These are phyloP conservation scores for Monosporascus sp. DNA, from an alignment of 2,329 filamentous ascomycete species.

Conservation along the genomic window DNA sequence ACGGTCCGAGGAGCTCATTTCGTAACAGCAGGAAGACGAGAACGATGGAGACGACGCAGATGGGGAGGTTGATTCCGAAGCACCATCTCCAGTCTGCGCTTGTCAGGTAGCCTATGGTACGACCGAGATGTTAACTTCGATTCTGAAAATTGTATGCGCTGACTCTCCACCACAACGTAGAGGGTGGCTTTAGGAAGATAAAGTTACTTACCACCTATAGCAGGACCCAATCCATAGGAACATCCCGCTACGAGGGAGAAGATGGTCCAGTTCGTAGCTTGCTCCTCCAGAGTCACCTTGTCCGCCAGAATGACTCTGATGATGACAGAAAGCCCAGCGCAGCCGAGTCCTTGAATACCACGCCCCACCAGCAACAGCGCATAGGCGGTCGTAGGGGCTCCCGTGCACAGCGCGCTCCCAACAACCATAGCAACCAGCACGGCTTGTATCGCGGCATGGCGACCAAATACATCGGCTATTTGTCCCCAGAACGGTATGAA, in stretches of 20 bases:
- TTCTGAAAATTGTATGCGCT: no score
- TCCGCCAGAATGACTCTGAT: slow-evolving; percentile 61
- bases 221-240: slow-evolving; percentile 56
- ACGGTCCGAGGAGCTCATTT: slow-evolving; percentile 51
- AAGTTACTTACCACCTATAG: slow-evolving; percentile 39
- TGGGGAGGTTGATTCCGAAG: slow-evolving; percentile 59
- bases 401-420: slow-evolving; percentile 58
- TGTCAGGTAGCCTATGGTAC: slow-evolving; percentile 41
- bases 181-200: no score
- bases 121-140: no score
- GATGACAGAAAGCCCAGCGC: slow-evolving; percentile 56
- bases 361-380: slow-evolving; percentile 57
- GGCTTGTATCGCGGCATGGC: slow-evolving; percentile 52
- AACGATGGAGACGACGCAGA: slow-evolving; percentile 46
- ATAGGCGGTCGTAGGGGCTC: slow-evolving; percentile 48
- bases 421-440: slow-evolving; percentile 53
- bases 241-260: slow-evolving; percentile 57
- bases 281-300: slow-evolving; percentile 56
- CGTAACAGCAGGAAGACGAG: slow-evolving; percentile 52
- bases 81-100: slow-evolving; percentile 59
- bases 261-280: slow-evolving; percentile 56
- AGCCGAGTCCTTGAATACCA: slow-evolving; percentile 56
- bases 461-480: slow-evolving; percentile 59
- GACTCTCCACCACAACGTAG: no score
- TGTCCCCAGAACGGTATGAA: slow-evolving; percentile 65